A percentile compares a stretch with the other conserved stretches of the same genome.
Conservation (phyloP, 768 basidiomycete genomes). For the Hydnomerulius pinastri region DNA sequence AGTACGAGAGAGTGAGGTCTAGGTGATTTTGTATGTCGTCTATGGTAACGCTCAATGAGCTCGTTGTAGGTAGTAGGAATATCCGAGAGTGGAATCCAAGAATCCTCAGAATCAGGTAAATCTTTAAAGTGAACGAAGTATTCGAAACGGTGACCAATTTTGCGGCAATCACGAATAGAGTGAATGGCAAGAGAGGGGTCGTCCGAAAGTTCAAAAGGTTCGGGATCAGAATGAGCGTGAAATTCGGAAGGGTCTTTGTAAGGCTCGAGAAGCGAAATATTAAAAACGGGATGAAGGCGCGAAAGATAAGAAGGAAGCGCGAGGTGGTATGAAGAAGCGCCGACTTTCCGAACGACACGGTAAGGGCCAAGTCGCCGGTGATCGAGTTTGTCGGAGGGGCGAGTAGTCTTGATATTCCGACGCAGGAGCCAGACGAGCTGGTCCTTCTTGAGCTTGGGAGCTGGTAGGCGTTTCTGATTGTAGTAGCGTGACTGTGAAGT, state of each 20-base stretch:
- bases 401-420: conserved; percentile 42
- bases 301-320: conserved; percentile 34
- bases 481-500: conserved; percentile 28
- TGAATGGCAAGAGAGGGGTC: conserved; percentile 1
- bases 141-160: conserved; percentile 3
- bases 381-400: conserved; percentile 43
- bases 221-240: conserved; percentile 25
- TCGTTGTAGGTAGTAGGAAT: conserved; percentile 2
- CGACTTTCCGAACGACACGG: conserved; percentile 9
- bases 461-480: conserved; percentile 24
- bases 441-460: conserved; percentile 32
- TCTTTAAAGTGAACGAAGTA: conserved; percentile 1
- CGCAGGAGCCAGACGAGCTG: conserved; percentile 41
- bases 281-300: conserved; percentile 41
- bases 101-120: conserved; percentile 3
- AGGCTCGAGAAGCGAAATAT: conserved; percentile 38
- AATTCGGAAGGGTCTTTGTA: conserved; percentile 36
- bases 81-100: conserved; percentile 6
- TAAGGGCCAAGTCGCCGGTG: conserved; percentile 33
- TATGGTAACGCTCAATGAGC: too few species aligned
- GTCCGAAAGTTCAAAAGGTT: background rate
- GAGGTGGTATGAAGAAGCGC: conserved; percentile 28
- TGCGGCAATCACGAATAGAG: conserved; percentile 1
- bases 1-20: background rate
- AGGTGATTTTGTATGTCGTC: conserved; percentile 1